Evolutionary conservation across 768 basidiomycete genomes (phyloP), one percentile per base, ranked within the genome.

Genomic region (Lentinula sp.): DNA sequence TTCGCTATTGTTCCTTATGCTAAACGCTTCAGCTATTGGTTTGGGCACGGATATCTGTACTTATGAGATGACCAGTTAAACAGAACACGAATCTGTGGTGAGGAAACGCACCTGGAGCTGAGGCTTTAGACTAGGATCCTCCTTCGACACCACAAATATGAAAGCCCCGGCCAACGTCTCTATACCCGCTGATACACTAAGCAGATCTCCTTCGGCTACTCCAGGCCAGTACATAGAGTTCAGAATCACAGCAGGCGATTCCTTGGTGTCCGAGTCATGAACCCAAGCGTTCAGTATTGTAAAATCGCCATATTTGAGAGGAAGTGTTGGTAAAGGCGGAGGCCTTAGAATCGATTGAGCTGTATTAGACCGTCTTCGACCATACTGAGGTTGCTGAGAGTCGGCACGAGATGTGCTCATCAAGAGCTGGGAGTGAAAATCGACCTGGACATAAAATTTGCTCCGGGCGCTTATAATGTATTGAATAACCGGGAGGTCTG

Each of bases 211-310:
- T 65, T 89, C 87, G 49, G 78, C 75, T 36, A 91, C 87, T 2
- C 92, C 92, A 6, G 89, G 88, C 87, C 89, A 91, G 70, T 79
- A 84, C 10, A 83, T 76, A 48, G 86, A 87, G 64, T 93, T 92
- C 70, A 94, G 80, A 16, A 85, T 76, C 59, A 91, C 85, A 16
- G 73, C 72, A 7, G 78, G 69, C 0, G 82, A 80, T 57, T 87
- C 84, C 67, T 85, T 87, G 39, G 43, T 62, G 60, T 28, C 28
- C 28, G 28, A 28, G 28, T 90, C 87, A 67, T 90, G 86, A 3
- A 92, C 88, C 90, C 91, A 91, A 12, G 80, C 78, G 41, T 85
- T 88, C 51, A 92, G 74, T 2, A 79, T 73, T 65, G 83, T 86
- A 5, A 73, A 77, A 63, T 89, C 89, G 13, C 90, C 90, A 20